Evolutionary conservation across 1,284 basidiomycete species (phyloP).

Genomic region (Rugosomyces carneus): DNA sequence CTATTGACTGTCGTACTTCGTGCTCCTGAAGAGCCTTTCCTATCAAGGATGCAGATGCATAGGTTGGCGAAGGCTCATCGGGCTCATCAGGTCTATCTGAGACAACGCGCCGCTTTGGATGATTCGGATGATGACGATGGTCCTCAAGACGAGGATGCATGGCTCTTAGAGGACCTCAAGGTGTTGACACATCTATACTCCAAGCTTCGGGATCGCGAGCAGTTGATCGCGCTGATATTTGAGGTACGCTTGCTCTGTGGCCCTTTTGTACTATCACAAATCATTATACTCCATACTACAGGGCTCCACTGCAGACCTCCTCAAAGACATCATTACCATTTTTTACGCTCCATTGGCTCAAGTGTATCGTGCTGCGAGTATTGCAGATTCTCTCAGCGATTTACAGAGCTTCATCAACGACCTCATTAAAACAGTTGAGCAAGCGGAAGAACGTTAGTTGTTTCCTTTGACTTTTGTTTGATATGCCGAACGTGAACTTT

Average conservation of each 20-base stretch:
- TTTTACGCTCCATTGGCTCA: conserved; percentile 98
- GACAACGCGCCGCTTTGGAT: conserved; percentile 51
- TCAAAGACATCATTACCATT: conserved; percentile 99
- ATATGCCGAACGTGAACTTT: conserved; percentile 1
- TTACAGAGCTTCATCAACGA: conserved; percentile 95
- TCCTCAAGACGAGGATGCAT: conserved; percentile 87
- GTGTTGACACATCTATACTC: conserved; percentile 76
- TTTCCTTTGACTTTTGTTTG: background rate
- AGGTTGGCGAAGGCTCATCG: conserved; percentile 71
- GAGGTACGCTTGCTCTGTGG: conserved; percentile 60
- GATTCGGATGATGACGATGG: conserved; percentile 93
- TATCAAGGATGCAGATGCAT: conserved; percentile 74
- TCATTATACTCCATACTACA: conserved; percentile 24
- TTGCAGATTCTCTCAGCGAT: conserved; percentile 90
- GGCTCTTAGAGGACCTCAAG: conserved; percentile 89
- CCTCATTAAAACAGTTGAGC: conserved; percentile 91
- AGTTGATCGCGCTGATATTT: conserved; percentile 90
- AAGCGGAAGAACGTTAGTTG: conserved; percentile 79
- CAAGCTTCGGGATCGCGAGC: conserved; percentile 84
- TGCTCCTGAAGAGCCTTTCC: conserved; percentile 68
- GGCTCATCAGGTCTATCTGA: conserved; percentile 72
- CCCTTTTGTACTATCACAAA: background rate
- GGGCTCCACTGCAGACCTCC: conserved; percentile 91
- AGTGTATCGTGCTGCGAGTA: conserved; percentile 96
- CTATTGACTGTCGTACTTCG: conserved; percentile 81